Percentiles rank a stretch among this genome's conserved stretches.
Conservation (phyloP, 768 basidiomycete genomes). For the Phaeotremella skinneri region DNA sequence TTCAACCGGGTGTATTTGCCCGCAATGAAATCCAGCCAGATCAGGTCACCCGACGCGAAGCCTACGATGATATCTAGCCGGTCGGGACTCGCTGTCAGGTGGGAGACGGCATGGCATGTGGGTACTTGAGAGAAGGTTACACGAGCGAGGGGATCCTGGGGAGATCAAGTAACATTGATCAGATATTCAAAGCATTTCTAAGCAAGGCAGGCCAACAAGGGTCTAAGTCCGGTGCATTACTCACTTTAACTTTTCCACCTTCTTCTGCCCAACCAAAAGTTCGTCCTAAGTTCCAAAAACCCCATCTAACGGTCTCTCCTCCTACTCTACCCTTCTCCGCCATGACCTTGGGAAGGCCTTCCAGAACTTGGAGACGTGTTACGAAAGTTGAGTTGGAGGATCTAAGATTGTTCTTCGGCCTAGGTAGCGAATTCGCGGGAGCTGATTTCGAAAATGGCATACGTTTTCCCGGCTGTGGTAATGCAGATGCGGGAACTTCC, state of each 20-base stretch:
- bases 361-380: constrained; percentile 74
- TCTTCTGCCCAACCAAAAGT: constrained; percentile 82
- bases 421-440: constrained; percentile 48
- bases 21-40: constrained; percentile 76
- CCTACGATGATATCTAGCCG: constrained; percentile 86
- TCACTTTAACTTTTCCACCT: constrained; percentile 78
- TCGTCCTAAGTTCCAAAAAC: constrained; percentile 85
- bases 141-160: constrained; percentile 77
- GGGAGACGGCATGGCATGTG: constrained; percentile 87
- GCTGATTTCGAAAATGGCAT: constrained; percentile 27
- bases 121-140: constrained; percentile 83
- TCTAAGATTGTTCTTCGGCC: constrained; percentile 87
- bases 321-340: constrained; percentile 63
- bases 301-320: constrained; percentile 72
- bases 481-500: constrained; percentile 22
- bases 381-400: constrained; percentile 92
- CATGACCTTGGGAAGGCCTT: constrained; percentile 69
- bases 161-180: constrained; percentile 17
- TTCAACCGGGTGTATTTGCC: constrained; percentile 50
- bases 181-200: constrained; percentile 2
- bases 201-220: constrained; percentile 13
- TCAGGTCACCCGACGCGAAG: constrained; percentile 87
- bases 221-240: too few species aligned
- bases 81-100: constrained; percentile 70
- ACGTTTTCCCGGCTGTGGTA: constrained; percentile 26